A percentile compares a stretch with the other conserved stretches of the same genome.
These are phyloP conservation scores for Lactuca sativa DNA, from an alignment of 129 eudicot species.

Conservation along the genomic window DNA sequence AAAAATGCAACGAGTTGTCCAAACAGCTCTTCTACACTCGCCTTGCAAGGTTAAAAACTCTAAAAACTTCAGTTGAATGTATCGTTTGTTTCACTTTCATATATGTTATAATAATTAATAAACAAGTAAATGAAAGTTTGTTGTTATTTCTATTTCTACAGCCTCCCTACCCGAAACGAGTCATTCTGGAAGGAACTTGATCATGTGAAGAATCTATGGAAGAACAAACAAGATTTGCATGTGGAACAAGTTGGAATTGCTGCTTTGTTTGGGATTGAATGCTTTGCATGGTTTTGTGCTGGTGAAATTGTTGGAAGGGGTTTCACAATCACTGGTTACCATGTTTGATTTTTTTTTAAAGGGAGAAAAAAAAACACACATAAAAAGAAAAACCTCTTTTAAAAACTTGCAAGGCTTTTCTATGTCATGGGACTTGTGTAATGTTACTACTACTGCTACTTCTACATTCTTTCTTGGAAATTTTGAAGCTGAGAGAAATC, in stretches of 20 bases:
- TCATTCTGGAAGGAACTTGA: slow-evolving; percentile 75
- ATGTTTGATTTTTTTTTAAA: slow-evolving; percentile 37
- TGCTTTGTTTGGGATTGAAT: slow-evolving; percentile 67
- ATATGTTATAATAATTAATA: too few relatives aligned
- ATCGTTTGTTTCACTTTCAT: neutral
- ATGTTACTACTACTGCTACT: slow-evolving; percentile 8
- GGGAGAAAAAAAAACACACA: slow-evolving; percentile 4
- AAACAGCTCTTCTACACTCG: slow-evolving; percentile 86
- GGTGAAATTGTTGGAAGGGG: slow-evolving; percentile 94
- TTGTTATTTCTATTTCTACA: slow-evolving; percentile 29
- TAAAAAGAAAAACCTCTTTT: slow-evolving; percentile 23
- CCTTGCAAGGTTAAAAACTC: slow-evolving; percentile 64
- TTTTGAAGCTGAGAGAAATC: slow-evolving; percentile 32
- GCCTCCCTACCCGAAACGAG: slow-evolving; percentile 68
- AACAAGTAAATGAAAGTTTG: neutral
- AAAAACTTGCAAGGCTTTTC: slow-evolving; percentile 25
- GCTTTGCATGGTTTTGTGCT: slow-evolving; percentile 83
- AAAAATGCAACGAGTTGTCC: slow-evolving; percentile 65
- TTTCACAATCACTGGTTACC: slow-evolving; percentile 71
- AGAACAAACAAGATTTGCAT: slow-evolving; percentile 62
- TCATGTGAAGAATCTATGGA: slow-evolving; percentile 61
- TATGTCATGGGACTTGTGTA: slow-evolving; percentile 27
- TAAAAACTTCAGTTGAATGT: too few relatives aligned
- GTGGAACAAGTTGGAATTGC: slow-evolving; percentile 82
- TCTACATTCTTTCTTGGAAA: slow-evolving; percentile 33